Conservation (phyloP, 2,329 filamentous ascomycete genomes). For the Trichoderma atrobrunneum region DNA sequence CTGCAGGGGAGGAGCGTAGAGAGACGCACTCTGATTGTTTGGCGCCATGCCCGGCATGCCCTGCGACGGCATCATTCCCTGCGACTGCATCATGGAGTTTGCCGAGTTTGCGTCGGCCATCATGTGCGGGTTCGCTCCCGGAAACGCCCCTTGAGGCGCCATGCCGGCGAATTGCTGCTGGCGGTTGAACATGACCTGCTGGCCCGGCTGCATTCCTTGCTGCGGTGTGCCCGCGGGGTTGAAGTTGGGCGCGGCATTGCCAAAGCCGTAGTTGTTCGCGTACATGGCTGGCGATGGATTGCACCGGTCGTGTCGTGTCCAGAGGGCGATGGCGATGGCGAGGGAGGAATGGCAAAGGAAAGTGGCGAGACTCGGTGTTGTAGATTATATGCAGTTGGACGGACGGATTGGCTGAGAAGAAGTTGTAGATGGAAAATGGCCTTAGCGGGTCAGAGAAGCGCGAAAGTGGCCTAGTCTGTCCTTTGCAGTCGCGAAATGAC, state of each 20-base stretch:
- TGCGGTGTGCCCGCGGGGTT: slow-evolving; percentile 45
- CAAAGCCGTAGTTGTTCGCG: slow-evolving; percentile 53
- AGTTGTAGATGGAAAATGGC: slow-evolving; percentile 1
- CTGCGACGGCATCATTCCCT: slow-evolving; percentile 60
- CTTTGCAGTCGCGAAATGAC: slow-evolving; percentile 13
- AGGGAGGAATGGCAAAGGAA: not conserved
- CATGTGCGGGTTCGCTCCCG: slow-evolving; percentile 53
- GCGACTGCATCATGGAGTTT: slow-evolving; percentile 58
- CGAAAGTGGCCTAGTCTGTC: slow-evolving; percentile 7
- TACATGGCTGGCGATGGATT: slow-evolving; percentile 45
- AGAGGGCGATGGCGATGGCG: not conserved
- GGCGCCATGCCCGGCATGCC: slow-evolving; percentile 58
- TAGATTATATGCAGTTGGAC: not conserved
- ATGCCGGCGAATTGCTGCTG: slow-evolving; percentile 55
- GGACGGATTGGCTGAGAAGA: slow-evolving; percentile 7
- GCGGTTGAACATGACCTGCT: slow-evolving; percentile 59
- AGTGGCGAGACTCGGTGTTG: not conserved
- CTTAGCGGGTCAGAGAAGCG: slow-evolving; percentile 15
- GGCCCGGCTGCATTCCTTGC: slow-evolving; percentile 39
- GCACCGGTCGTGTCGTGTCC: not conserved
- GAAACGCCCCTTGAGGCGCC: slow-evolving; percentile 50
- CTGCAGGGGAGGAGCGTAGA: not conserved
- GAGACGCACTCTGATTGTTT: slow-evolving; percentile 59
- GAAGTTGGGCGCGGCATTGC: slow-evolving; percentile 51
- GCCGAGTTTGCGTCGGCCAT: slow-evolving; percentile 53